Conservation (phyloP, 169 alveolate species). For the Plasmodium sp. region DNA sequence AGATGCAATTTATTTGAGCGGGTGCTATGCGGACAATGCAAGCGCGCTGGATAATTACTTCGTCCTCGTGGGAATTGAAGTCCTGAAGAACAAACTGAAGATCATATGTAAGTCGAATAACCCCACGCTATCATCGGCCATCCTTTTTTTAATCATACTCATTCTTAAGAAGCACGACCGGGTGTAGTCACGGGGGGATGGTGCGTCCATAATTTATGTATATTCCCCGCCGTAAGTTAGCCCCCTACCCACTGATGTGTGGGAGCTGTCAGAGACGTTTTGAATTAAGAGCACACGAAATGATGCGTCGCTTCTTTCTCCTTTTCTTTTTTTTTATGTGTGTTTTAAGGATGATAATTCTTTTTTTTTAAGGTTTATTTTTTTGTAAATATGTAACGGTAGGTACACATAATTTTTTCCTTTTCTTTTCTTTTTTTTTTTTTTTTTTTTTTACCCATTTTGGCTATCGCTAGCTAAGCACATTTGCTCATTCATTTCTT, state of each 20-base stretch:
- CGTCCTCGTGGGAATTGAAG: slow-evolving; percentile 52
- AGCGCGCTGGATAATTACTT: slow-evolving; percentile 38
- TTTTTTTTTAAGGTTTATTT: neutral
- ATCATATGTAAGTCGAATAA: slow-evolving; percentile 57
- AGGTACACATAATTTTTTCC: neutral
- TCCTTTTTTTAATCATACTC: slow-evolving; percentile 48
- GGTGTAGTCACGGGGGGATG: neutral
- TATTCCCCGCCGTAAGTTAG: neutral
- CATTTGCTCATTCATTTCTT: neutral
- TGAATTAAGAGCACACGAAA: neutral
- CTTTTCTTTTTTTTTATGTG: neutral
- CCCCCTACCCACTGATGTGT: neutral
- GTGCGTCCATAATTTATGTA: neutral
- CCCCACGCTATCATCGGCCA: slow-evolving; percentile 58
- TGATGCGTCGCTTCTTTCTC: neutral
- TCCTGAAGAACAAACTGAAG: slow-evolving; percentile 18
- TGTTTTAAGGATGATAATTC: neutral
- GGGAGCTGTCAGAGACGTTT: neutral
- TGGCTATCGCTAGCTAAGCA: neutral
- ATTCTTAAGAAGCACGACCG: slow-evolving; percentile 15
- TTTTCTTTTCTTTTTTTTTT: too few species aligned
- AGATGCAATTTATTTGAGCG: slow-evolving; percentile 37
- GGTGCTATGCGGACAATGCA: slow-evolving; percentile 45
- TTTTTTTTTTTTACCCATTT: neutral
- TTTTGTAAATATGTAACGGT: neutral